Evolutionary conservation across 2,329 filamentous ascomycete species (phyloP).

Genomic region (Alternaria hordeiaustralica): DNA sequence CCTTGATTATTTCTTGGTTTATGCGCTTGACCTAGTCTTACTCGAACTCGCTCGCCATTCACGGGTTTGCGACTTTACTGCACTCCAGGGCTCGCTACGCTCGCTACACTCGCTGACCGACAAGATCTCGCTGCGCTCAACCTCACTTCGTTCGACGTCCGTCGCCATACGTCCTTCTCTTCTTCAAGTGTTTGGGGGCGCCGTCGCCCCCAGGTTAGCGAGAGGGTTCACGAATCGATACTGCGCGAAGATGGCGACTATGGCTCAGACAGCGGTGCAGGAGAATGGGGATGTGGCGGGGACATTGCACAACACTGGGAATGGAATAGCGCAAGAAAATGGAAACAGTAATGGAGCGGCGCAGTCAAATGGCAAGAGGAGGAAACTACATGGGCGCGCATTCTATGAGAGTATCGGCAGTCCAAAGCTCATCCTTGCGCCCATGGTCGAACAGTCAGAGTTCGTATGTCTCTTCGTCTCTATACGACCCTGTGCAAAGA

Average conservation of each 20-base stretch:
- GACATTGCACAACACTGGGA: not conserved
- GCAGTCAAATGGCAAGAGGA: constrained; percentile 18
- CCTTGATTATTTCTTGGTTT: not conserved
- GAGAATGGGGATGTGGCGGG: constrained; percentile 10
- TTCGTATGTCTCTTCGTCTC: constrained; percentile 69
- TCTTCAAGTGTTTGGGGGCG: constrained; percentile 30
- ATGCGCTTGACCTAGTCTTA: not conserved
- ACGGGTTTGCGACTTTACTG: not conserved
- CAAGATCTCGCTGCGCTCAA: not conserved
- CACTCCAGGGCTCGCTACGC: too few species aligned
- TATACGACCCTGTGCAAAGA: not conserved
- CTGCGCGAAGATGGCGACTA: constrained; percentile 24
- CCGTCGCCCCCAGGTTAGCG: constrained; percentile 19
- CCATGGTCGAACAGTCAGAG: constrained; percentile 98
- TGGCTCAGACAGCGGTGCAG: constrained; percentile 6
- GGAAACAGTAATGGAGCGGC: constrained; percentile 7
- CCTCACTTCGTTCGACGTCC: not conserved
- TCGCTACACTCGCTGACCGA: too few species aligned
- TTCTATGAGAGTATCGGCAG: constrained; percentile 96
- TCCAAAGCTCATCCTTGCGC: constrained; percentile 87
- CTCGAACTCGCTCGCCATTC: not conserved
- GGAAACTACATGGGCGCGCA: constrained; percentile 79
- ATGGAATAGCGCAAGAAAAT: not conserved
- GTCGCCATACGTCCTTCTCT: constrained; percentile 29
- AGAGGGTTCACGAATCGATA: constrained; percentile 11